Conservation (phyloP, 1,284 basidiomycete species). For the Fomes fomentarius region DNA sequence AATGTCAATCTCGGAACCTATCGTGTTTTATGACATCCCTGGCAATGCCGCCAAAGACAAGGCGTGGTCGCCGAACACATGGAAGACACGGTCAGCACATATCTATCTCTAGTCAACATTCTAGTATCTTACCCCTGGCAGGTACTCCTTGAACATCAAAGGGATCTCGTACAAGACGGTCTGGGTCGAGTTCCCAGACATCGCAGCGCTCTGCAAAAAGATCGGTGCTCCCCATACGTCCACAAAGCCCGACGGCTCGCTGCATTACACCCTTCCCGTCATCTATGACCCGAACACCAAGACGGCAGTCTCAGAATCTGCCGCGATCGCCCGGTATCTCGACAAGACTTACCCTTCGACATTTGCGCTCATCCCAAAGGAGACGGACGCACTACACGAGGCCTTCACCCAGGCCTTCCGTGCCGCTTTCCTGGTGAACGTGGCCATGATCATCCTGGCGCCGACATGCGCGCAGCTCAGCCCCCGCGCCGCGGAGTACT, state of each 20-base stretch:
- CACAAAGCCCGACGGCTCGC: slow-evolving; percentile 25
- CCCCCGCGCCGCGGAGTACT: slow-evolving; percentile 31
- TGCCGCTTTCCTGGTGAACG: background rate
- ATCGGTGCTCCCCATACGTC: slow-evolving; percentile 29
- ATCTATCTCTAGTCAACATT: too few species aligned
- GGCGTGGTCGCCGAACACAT: too few species aligned
- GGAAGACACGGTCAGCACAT: too few species aligned
- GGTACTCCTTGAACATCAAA: slow-evolving; percentile 35
- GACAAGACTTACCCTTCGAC: slow-evolving; percentile 36
- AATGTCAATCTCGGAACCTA: too few species aligned
- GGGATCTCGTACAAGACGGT: slow-evolving; percentile 36
- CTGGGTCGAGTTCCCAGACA: slow-evolving; percentile 42
- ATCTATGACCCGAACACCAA: slow-evolving; percentile 33
- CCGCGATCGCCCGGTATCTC: slow-evolving; percentile 37
- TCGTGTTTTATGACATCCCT: too few species aligned
- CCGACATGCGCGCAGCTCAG: slow-evolving; percentile 27
- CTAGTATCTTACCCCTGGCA: too few species aligned
- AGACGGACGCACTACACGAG: slow-evolving; percentile 34
- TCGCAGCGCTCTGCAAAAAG: slow-evolving; percentile 31
- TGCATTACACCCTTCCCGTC: slow-evolving; percentile 38
- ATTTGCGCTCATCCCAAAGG: slow-evolving; percentile 27
- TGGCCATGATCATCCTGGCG: slow-evolving; percentile 25
- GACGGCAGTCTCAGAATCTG: slow-evolving; percentile 34
- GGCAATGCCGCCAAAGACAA: too few species aligned
- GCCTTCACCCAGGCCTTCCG: slow-evolving; percentile 34